Evolutionary conservation across 2,329 filamentous ascomycete genomes (phyloP), one percentile per base, ranked within the genome.

Genomic region (Ophiostoma populinum): DNA sequence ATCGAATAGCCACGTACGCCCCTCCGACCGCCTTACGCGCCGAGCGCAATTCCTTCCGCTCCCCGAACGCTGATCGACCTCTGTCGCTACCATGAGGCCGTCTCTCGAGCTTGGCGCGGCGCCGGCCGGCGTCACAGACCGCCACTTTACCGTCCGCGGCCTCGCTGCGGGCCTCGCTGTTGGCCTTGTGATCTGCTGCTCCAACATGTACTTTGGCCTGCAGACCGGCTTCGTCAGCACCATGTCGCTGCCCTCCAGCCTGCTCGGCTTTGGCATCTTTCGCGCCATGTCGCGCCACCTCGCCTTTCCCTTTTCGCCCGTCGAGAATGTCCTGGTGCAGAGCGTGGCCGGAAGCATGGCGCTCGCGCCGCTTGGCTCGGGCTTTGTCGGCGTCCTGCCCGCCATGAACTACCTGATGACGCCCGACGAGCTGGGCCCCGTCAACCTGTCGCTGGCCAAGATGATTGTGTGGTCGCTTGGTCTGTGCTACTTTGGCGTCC

Each of bases 131-230:
- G 54, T 41, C 10, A 52, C 55, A 3, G 65, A 63, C 34, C 70
- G 70, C 31, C 85, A 83, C 58, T 94, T 98, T 57, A 95, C 90
- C 1, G 39, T 77, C 18, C 77, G 90, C 37, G 83, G 83, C 34
- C 65, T 95, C 25, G 51, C 73, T 5, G 82, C 81, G 19, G 90
- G 90, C 12, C 63, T 92, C 6, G 60, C 70, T 4, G 90, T 98
- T 43, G 90, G 90, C 26, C 71, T 90, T 5, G 63, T 95, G 37
- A 93, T 95, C 49, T 90, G 81, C 51, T 93, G 93, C 53, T 92
- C 82, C 35, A 98, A 98, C 52, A 94, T 92, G 63, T 98, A 95
- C 55, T 98, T 98, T 53, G 90, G 90, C n/a, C 63, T 98, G 21
- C 43, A 45, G 37, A 54, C 51, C 3, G 54, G 54, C 15, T 56